These are phyloP conservation scores for Trichoderma reesei DNA, from an alignment of 495 filamentous ascomycete species.

Conservation along the genomic window DNA sequence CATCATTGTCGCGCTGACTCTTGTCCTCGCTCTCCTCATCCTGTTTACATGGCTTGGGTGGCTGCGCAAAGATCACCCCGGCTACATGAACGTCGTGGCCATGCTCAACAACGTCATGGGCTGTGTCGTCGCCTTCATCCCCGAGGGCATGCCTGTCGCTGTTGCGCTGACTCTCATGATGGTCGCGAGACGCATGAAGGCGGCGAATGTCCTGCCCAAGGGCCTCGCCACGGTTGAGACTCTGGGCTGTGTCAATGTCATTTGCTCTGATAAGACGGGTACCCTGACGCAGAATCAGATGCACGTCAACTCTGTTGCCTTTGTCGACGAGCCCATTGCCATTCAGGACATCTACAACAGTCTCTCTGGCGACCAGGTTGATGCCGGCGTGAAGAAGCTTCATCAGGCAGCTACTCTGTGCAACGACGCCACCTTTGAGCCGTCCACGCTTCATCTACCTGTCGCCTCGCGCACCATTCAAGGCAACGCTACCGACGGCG, in stretches of 20 bases:
- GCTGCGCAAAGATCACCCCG: constrained; percentile 47
- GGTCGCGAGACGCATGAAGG: constrained; percentile 51
- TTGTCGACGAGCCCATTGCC: constrained; percentile 23
- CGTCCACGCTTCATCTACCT: constrained; percentile 42
- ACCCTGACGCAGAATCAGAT: constrained; percentile 47
- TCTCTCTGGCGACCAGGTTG: not conserved
- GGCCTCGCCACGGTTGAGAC: constrained; percentile 61
- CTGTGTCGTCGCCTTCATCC: constrained; percentile 66
- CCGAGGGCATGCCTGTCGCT: constrained; percentile 60
- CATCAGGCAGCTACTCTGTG: constrained; percentile 48
- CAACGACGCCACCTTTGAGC: constrained; percentile 62
- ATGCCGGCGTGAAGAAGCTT: constrained; percentile 32
- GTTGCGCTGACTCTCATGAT: constrained; percentile 49
- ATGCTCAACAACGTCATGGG: constrained; percentile 51
- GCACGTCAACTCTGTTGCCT: constrained; percentile 9
- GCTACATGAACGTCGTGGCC: constrained; percentile 51
- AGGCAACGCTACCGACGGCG: constrained; percentile 65
- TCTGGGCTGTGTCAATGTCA: constrained; percentile 54
- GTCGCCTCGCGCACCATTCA: constrained; percentile 48
- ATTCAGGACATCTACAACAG: constrained; percentile 26
- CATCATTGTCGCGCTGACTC: constrained; percentile 21
- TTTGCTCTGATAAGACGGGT: constrained; percentile 63
- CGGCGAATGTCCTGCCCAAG: constrained; percentile 56
- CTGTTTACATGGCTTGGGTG: constrained; percentile 30
- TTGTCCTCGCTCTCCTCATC: constrained; percentile 21